Conservation (phyloP, 768 basidiomycete species). For the Podaxis carcinomalis region DNA sequence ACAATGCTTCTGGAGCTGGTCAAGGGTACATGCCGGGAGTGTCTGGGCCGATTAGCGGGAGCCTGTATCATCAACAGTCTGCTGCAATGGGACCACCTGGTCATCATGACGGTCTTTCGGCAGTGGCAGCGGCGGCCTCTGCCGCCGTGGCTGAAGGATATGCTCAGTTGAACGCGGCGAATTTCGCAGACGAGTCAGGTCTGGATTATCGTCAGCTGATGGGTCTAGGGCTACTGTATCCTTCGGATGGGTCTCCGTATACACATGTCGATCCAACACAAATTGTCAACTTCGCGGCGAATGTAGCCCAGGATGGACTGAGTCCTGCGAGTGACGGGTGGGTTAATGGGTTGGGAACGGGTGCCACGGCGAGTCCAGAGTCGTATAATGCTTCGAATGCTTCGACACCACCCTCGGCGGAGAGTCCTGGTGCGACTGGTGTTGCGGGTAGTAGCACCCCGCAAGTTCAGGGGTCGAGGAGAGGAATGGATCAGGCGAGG, state of each 20-base stretch:
- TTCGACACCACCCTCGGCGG: conserved; percentile 68
- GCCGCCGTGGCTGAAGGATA: conserved; percentile 73
- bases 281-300: conserved; percentile 32
- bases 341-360: conserved; percentile 64
- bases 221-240: conserved; percentile 49
- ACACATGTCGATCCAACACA: conserved; percentile 94
- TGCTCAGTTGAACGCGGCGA: conserved; percentile 57
- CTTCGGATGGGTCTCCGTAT: conserved; percentile 52
- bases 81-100: not conserved
- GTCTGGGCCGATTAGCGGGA: not conserved
- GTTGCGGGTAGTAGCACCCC: not conserved
- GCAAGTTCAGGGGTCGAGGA: conserved; percentile 22
- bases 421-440: conserved; percentile 31
- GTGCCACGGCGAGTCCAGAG: conserved; percentile 72
- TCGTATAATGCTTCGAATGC: conserved; percentile 66
- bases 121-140: conserved; percentile 60
- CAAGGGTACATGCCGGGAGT: not conserved
- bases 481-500: conserved; percentile 29
- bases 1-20: not conserved
- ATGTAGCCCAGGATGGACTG: conserved; percentile 17
- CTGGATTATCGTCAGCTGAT: conserved; percentile 67
- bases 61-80: not conserved
- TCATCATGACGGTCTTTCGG: conserved; percentile 50
- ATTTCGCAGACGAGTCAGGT: conserved; percentile 48
- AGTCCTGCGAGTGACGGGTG: conserved; percentile 84